Base-by-base conservation (phyloP, 495 filamentous ascomycete species). In the Xylaria intraflava region DNA sequence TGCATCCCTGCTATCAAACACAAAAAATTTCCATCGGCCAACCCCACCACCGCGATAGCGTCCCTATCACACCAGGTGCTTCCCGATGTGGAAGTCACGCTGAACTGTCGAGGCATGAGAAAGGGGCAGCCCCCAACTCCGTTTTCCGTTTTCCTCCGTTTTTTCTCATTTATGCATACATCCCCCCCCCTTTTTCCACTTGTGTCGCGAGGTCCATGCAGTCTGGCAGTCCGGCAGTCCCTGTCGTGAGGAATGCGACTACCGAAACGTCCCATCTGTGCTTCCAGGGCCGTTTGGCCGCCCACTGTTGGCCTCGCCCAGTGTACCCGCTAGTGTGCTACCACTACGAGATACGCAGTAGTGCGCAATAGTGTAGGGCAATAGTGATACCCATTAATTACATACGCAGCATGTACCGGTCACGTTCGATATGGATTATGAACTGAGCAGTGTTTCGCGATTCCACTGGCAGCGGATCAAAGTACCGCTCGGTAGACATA, bases 11-110 rank as follows among this genome's bases (percentile, higher is more conserved):
- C 17, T 27, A 40, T 31, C 33, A 17, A 38, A 38, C 35, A 38
- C 16, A 3, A 26, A 46, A 49, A 52, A 54, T 47, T 48, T 48
- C 45, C 39, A 55, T 20, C 52, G 44, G n/a, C 44, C 43, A 48
- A 43, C 44, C 45, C 45, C 52, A 55, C 45, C 16, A 42, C 29
- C 43, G 45, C 45, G 36, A 42, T 49, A 38, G 35, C 3, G n/a
- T 11, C 43, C 52, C 52, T 55, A 55, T 55, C 44, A 45, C 38
- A 29, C 24, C 38, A 33, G 35, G 27, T 33, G n/a, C 16, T 49
- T 42, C 52, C 52, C 24, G 38, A 47, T 55, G 36, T 36, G 52
- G 52, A 55, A 43, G n/a, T 46, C 30, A 35, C 27, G 51, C 51
- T 53, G 46, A 39, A 53, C 16, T 23, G 27, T 22, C 30, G 14